These are phyloP conservation scores for Leptographium radiaticola DNA, from an alignment of 2,329 filamentous ascomycete genomes.

Conservation along the genomic window DNA sequence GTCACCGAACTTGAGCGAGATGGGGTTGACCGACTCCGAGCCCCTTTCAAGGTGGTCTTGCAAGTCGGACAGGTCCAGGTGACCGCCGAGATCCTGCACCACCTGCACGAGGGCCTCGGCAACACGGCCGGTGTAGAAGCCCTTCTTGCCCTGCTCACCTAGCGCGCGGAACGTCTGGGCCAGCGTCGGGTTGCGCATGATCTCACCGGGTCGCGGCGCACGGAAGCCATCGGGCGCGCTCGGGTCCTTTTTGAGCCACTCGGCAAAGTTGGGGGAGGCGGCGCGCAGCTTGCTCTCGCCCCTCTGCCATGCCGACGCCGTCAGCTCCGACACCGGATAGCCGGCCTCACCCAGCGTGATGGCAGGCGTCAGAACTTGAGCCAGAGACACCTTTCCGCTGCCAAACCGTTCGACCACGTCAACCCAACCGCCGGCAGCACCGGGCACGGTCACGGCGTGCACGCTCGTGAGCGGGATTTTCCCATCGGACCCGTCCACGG, in stretches of 20 bases:
- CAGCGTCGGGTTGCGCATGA: constrained; percentile 75
- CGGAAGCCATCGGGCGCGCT: constrained; percentile 55
- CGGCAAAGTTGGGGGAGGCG: constrained; percentile 74
- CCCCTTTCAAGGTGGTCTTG: constrained; percentile 54
- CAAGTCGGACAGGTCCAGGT: constrained; percentile 68
- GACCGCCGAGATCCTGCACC: constrained; percentile 61
- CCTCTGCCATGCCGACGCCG: constrained; percentile 58
- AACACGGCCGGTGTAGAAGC: constrained; percentile 79
- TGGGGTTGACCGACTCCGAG: constrained; percentile 71
- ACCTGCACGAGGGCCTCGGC: constrained; percentile 73
- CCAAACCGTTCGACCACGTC: constrained; percentile 82
- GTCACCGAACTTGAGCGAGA: constrained; percentile 58
- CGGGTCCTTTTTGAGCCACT: constrained; percentile 75
- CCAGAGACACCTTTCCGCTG: constrained; percentile 67
- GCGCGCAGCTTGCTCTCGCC: constrained; percentile 50
- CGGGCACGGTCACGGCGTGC: constrained; percentile 76
- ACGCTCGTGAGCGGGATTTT: constrained; percentile 53
- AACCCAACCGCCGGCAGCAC: constrained; percentile 85
- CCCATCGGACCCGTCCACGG: constrained; percentile 31
- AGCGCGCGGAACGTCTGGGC: constrained; percentile 71
- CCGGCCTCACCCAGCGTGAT: constrained; percentile 79
- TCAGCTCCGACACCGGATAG: constrained; percentile 76
- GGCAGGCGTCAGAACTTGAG: constrained; percentile 68
- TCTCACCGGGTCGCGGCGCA: constrained; percentile 66
- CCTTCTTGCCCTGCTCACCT: constrained; percentile 69